phyloP scores from a whole-genome alignment of 2,329 filamentous ascomycete species.

The Trichoderma citrinoviride region DNA sequence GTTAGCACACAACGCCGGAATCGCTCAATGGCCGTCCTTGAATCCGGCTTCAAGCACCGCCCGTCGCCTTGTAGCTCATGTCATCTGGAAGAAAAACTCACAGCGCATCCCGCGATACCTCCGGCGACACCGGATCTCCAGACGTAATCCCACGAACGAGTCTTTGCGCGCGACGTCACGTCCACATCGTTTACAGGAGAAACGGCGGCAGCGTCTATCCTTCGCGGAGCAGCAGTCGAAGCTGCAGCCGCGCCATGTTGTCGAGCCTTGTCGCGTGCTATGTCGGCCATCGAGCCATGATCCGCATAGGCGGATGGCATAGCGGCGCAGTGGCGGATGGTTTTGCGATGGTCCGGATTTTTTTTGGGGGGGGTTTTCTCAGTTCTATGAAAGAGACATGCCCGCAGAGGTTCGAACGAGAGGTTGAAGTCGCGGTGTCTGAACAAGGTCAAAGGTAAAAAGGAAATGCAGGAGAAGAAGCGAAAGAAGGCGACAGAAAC shows the following conservation, averaged over 20 bases:
- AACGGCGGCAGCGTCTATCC: slow-evolving; percentile 42
- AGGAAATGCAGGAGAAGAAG: slow-evolving; percentile 7
- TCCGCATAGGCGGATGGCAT: slow-evolving; percentile 56
- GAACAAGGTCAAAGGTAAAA: neutral
- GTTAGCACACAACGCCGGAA: slow-evolving; percentile 15
- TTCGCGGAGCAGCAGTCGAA: slow-evolving; percentile 25
- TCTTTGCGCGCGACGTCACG: slow-evolving; percentile 44
- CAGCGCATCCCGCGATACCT: slow-evolving; percentile 86
- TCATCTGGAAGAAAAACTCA: slow-evolving; percentile 48
- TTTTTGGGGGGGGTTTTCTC: too few species aligned
- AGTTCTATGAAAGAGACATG: slow-evolving; percentile 18
- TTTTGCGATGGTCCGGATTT: neutral
- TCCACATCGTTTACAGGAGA: slow-evolving; percentile 52
- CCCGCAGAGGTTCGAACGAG: slow-evolving; percentile 11
- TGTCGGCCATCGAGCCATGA: slow-evolving; percentile 59
- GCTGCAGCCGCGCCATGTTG: slow-evolving; percentile 28
- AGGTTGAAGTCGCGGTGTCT: neutral
- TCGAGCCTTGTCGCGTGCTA: slow-evolving; percentile 38
- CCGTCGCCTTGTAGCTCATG: too few species aligned
- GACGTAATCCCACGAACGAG: slow-evolving; percentile 77
- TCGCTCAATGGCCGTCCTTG: neutral
- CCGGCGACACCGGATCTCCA: slow-evolving; percentile 82
- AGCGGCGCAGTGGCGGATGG: slow-evolving; percentile 30
- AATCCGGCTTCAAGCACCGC: too few species aligned
- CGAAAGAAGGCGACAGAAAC: neutral